A percentile compares a stretch with the other conserved stretches of the same genome.
Conservation (phyloP, 768 basidiomycete genomes). For the Podaxis pistillaris region DNA sequence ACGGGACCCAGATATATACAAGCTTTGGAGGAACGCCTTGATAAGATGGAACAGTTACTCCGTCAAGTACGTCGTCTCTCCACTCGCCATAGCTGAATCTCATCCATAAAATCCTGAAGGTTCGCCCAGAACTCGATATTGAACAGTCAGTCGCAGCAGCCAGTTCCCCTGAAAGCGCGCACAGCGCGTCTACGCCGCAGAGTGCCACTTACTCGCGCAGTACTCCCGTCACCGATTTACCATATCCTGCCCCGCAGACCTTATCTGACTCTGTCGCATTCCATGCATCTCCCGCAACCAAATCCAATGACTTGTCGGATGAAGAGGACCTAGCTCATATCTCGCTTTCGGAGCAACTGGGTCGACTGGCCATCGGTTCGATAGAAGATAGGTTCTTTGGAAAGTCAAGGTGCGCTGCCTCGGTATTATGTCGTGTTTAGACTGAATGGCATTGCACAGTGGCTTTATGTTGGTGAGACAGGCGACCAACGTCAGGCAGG, state of each 20-base stretch:
- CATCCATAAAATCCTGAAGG: conserved; percentile 13
- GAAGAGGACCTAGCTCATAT: conserved; percentile 33
- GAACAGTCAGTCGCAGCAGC: conserved; percentile 12
- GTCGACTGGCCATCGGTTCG: conserved; percentile 26
- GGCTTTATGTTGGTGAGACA: conserved; percentile 40
- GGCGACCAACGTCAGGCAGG: conserved; percentile 42
- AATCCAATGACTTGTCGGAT: conserved; percentile 21
- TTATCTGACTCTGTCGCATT: conserved; percentile 14
- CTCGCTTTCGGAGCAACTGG: conserved; percentile 30
- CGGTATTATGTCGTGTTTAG: not conserved
- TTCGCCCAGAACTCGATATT: conserved; percentile 23
- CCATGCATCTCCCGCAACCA: conserved; percentile 14
- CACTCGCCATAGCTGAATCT: not conserved
- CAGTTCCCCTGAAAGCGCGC: conserved; percentile 13
- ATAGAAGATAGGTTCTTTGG: conserved; percentile 41
- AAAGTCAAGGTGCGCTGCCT: conserved; percentile 29
- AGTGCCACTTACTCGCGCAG: not conserved
- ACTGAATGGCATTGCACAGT: conserved; percentile 23
- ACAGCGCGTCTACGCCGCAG: not conserved
- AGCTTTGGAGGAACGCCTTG: conserved; percentile 28
- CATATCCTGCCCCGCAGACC: conserved; percentile 17
- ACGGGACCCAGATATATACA: conserved; percentile 26
- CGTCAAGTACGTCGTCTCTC: conserved; percentile 21
- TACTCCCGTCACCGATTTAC: conserved; percentile 17
- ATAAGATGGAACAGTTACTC: conserved; percentile 29